Evolutionary conservation across 768 basidiomycete species (phyloP).

Genomic region (Amanita polypyramis): DNA sequence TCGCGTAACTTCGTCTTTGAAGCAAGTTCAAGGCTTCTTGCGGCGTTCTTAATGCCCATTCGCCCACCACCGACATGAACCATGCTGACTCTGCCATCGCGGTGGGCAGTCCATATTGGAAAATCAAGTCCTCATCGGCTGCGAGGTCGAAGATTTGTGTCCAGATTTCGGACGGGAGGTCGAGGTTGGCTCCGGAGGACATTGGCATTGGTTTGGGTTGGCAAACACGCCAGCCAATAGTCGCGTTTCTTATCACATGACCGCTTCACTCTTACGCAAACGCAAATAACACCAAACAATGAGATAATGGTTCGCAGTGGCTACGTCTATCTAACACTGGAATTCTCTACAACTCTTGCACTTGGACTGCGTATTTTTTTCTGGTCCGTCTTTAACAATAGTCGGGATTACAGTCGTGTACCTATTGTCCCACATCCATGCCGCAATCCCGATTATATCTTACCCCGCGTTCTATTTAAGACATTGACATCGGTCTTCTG

Average conservation of each 20-base stretch:
- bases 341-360: too few species aligned
- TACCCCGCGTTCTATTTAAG: background rate
- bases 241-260: background rate
- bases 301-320: background rate
- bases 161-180: slow-evolving; percentile 64
- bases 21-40: slow-evolving; percentile 46
- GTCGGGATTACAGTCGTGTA: background rate
- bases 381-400: too few species aligned
- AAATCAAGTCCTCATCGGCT: slow-evolving; percentile 59
- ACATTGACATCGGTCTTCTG: background rate
- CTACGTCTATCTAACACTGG: too few species aligned
- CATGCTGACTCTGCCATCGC: slow-evolving; percentile 56
- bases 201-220: background rate
- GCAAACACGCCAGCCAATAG: background rate
- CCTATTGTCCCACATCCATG: background rate
- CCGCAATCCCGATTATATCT: background rate
- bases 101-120: slow-evolving; percentile 50
- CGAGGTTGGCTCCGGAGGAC: slow-evolving; percentile 7
- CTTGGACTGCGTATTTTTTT: too few species aligned
- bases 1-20: slow-evolving; percentile 51
- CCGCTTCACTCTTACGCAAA: background rate
- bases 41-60: slow-evolving; percentile 53
- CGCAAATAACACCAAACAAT: background rate
- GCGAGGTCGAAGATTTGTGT: slow-evolving; percentile 62
- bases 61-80: slow-evolving; percentile 37